A percentile compares a stretch with the other conserved stretches of the same genome.
These are phyloP conservation scores for Rhynchosporium secalis DNA, from an alignment of 2,329 filamentous ascomycete species.

Conservation along the genomic window DNA sequence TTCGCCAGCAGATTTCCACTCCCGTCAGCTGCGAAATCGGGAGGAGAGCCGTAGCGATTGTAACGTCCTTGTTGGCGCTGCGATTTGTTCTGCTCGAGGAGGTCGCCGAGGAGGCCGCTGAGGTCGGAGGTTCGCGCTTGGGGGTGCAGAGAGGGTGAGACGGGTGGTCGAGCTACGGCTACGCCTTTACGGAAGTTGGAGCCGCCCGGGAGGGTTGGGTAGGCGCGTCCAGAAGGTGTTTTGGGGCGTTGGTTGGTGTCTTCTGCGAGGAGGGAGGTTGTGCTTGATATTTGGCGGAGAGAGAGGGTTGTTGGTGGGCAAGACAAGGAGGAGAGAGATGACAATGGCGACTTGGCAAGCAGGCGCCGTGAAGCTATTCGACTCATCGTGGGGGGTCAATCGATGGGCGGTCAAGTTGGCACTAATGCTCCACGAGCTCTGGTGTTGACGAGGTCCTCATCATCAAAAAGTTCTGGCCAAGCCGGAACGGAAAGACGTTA, in stretches of 20 bases:
- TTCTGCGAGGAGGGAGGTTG: constrained; percentile 3
- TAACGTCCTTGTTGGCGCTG: background rate
- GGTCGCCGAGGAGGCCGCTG: constrained; percentile 13
- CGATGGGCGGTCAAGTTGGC: constrained; percentile 14
- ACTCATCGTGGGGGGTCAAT: constrained; percentile 36
- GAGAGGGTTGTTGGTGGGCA: constrained; percentile 14
- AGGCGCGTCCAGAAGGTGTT: constrained; percentile 7
- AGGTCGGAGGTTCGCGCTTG: constrained; percentile 12
- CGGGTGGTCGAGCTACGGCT: background rate
- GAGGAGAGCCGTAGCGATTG: background rate
- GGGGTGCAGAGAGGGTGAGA: constrained; percentile 24
- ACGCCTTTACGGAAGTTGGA: background rate
- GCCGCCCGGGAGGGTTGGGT: background rate
- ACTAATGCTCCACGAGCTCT: background rate
- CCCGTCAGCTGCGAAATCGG: constrained; percentile 22
- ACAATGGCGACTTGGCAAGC: constrained; percentile 34
- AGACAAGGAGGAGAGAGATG: constrained; percentile 13
- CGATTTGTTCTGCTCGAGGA: constrained; percentile 11
- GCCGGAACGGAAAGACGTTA: constrained; percentile 27
- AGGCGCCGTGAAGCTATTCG: constrained; percentile 35
- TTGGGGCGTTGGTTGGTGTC: background rate
- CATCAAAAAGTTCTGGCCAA: constrained; percentile 34
- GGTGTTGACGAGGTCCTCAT: constrained; percentile 7
- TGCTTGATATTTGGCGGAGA: constrained; percentile 40
- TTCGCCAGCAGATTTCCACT: constrained; percentile 31